Base-by-base conservation (phyloP, 73 alveolate genomes). In the Diophrys appendiculata region DNA sequence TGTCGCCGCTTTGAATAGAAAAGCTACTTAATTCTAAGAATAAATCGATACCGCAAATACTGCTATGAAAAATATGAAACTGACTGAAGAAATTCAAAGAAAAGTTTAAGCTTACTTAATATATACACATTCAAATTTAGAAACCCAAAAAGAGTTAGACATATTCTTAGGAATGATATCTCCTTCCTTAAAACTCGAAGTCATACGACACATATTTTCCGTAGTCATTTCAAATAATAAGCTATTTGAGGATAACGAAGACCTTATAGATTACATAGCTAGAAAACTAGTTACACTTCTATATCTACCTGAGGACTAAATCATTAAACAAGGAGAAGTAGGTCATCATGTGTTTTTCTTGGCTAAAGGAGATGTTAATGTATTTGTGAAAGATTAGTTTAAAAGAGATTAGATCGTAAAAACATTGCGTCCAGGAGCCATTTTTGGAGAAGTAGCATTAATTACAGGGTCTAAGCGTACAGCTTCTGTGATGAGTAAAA, bases 371-470 rank as follows among this genome's bases (percentile, higher is more conserved):
- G 88, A 75, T 5, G 78, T 82, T 56, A 87, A 81, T 34, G 90
- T 87, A n/a, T 73, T 23, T 22, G 94, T 87, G 0, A 71, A 53
- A 27, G 86, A 87, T 76, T 84, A 86, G 31, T 68, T 28, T 43
- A 79, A 86, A n/a, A 28, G 72, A 55, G 92, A 83, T 30, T 90
- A 86, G 55, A 82, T 76, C 68, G 93, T 95, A 27, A 87, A 86
- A 71, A 82, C 88, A 28, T 78, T 97, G 34, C 80, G 73, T 22
- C 91, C 91, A 23, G 99, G 99, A 25, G 93, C 90, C 69, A 81
- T 92, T 22, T 97, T 97, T 68, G 99, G 99, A 0, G 99, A 97
- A 81, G 79, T 97, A 27, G 98, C 98, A 52, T 81, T 97, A 25
- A 82, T 97, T 5, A 95, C 93, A 65, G 84, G 90, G 56, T 81